Base-by-base conservation (phyloP, 148 eudicot species). In the Pharnaceum exiguum region DNA sequence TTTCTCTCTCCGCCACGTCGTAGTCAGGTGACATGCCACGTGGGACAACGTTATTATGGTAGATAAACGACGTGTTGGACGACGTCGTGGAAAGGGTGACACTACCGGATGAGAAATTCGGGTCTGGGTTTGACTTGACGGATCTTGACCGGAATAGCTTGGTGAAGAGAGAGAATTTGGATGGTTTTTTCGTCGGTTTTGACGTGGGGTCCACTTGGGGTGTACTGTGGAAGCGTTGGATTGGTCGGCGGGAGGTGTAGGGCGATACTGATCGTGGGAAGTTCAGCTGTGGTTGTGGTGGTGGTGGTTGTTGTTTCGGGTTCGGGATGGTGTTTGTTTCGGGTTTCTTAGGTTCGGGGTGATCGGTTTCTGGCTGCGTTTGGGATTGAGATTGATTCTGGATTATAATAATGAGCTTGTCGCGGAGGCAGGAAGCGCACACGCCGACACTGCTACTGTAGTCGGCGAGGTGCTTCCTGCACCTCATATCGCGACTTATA, bases 11-110 rank as follows among this genome's bases (percentile, higher is more conserved):
- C 58, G 61, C 50, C 26, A 58, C 77, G 10, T 65, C 85, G 36
- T 69, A 75, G 3, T 82, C 82, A 63, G 98, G 98, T 15, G 98
- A 93, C 88, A 91, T 68, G 49, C 96, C 98, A 7, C 87, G n/a
- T n/a, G n/a, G n/a, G n/a, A n/a, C n/a, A n/a, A n/a, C 50, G 31
- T 58, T 40, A 3, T 61, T 28, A 46, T 32, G 18, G 15, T 18
- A 16, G 3, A 78, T 46, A 73, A 76, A 80, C 5, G 82, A 71
- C 9, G 79, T 65, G n/a, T 81, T 63, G 17, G 81, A 45, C 0
- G 80, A 60, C 0, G 76, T 27, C 16, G 57, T n/a, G n/a, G n/a
- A n/a, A n/a, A n/a, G n/a, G n/a, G n/a, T n/a, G n/a, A n/a, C n/a
- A n/a, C n/a, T n/a, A n/a, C n/a, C n/a, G n/a, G n/a, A n/a, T n/a